These are phyloP conservation scores for Dipodascopsis tothii DNA, from an alignment of 805 yeast genomes.

Conservation along the genomic window DNA sequence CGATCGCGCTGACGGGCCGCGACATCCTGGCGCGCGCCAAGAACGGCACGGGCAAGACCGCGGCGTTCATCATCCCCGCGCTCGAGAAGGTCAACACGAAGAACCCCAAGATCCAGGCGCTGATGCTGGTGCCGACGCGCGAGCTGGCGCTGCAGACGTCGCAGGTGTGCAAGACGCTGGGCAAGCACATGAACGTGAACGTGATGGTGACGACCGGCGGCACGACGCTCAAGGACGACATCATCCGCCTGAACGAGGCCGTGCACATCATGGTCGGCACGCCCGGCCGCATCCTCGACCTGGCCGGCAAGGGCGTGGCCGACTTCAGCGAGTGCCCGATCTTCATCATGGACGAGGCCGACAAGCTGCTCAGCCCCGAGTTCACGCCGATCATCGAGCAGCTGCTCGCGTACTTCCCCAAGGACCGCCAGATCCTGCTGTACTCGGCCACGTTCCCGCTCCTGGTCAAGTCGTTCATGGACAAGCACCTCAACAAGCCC, in stretches of 20 bases:
- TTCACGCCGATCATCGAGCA: slow-evolving; percentile 82
- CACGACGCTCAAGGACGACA: slow-evolving; percentile 87
- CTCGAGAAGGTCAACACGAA: slow-evolving; percentile 84
- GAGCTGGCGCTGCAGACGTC: slow-evolving; percentile 96
- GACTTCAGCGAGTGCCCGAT: slow-evolving; percentile 79
- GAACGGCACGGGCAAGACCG: slow-evolving; percentile 98
- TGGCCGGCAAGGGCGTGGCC: slow-evolving; percentile 81
- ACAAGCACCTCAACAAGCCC: slow-evolving; percentile 79
- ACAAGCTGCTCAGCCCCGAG: slow-evolving; percentile 87
- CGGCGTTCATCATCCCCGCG: slow-evolving; percentile 91
- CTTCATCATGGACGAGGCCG: slow-evolving; percentile 98
- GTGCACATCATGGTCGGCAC: slow-evolving; percentile 95
- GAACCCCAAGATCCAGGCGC: slow-evolving; percentile 75
- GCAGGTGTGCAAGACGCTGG: slow-evolving; percentile 91
- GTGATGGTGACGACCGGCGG: slow-evolving; percentile 99
- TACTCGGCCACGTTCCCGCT: slow-evolving; percentile 96
- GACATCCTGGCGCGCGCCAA: slow-evolving; percentile 96
- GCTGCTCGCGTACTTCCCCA: slow-evolving; percentile 73
- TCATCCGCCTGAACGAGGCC: slow-evolving; percentile 81
- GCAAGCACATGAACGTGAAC: slow-evolving; percentile 75
- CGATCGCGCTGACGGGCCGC: slow-evolving; percentile 89
- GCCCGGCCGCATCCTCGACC: slow-evolving; percentile 93
- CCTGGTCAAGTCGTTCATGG: slow-evolving; percentile 88
- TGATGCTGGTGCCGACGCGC: slow-evolving; percentile 93
- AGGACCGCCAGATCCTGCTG: slow-evolving; percentile 71